phyloP scores from a whole-genome alignment of 805 yeast species.

The Metschnikowia gelsemii region DNA sequence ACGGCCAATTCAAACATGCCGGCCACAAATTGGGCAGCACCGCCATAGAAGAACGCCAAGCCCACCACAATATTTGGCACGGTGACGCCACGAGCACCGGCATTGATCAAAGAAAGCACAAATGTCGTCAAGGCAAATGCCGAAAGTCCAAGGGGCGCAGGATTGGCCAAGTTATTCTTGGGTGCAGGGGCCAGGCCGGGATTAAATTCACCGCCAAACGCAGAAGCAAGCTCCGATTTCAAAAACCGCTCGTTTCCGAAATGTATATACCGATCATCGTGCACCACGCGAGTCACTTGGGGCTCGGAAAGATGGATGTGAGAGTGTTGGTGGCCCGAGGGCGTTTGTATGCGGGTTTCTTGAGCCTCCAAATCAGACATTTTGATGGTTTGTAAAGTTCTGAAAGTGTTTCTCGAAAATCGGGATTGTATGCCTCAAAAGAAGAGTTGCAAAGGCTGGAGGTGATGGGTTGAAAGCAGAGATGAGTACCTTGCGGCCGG shows the following conservation, averaged over 20 bases:
- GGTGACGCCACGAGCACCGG: slow-evolving; percentile 65
- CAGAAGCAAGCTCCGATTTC: slow-evolving; percentile 53
- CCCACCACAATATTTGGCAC: slow-evolving; percentile 63
- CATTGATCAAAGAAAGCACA: slow-evolving; percentile 61
- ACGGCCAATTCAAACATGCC: slow-evolving; percentile 76
- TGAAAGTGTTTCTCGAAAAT: background rate
- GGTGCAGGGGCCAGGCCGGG: slow-evolving; percentile 56
- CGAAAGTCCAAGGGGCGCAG: slow-evolving; percentile 72
- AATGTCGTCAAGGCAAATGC: slow-evolving; percentile 71
- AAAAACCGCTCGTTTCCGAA: slow-evolving; percentile 73
- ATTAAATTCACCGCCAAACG: slow-evolving; percentile 82
- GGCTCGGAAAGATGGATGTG: too few species aligned
- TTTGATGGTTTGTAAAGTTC: background rate
- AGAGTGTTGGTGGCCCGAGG: slow-evolving; percentile 12
- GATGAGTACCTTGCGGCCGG: too few species aligned
- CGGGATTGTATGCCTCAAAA: background rate
- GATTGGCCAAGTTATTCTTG: slow-evolving; percentile 54
- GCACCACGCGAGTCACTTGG: slow-evolving; percentile 34
- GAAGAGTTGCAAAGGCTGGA: too few species aligned
- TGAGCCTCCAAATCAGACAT: slow-evolving; percentile 40
- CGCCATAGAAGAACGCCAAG: slow-evolving; percentile 70
- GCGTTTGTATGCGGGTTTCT: slow-evolving; percentile 31
- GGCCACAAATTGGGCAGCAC: slow-evolving; percentile 66
- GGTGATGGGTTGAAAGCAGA: too few species aligned
- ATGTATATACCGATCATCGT: slow-evolving; percentile 62